Base-by-base conservation (phyloP, 2,329 filamentous ascomycete genomes). In the Lasiodiplodia theobromae region DNA sequence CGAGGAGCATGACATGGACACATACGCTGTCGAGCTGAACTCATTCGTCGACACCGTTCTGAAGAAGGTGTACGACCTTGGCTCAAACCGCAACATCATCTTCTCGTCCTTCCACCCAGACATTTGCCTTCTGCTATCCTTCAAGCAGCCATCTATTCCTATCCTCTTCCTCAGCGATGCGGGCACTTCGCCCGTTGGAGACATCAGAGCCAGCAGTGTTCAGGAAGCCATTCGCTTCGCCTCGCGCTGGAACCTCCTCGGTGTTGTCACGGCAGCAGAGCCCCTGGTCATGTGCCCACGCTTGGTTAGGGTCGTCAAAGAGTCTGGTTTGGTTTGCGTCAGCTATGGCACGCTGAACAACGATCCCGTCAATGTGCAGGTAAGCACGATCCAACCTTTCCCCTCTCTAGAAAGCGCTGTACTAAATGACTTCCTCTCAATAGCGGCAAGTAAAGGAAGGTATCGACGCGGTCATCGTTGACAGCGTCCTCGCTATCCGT, bases 91-190 rank as follows among this genome's bases (percentile, higher is more conserved):
- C n/a, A 94, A 97, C 82, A 91, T 99, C 79, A 93, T 99, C 72
- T 98, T 99, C 82, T 97, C 93, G 71, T 96, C 92, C 62, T 99
- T 99, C 83, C 97, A 98, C 80, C 96, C 96, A 0, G 96, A 99
- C 75, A 94, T 99, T 56, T 99, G 96, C 78, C 87, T 99, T 16
- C 89, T 97, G 72, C 84, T 98, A 51, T 96, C 92, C 67, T 97
- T 97, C 86, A 99, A 99, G 83, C 96, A 99, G 82, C 95, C 95
- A 1, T 96, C 92, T 54, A 97, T 97, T 68, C 96, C 96, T 0
- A 94, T 99, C 69, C 84, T 99, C 71, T 99, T 99, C 82, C 86
- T 99, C 51, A 96, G 92, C 0, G 96, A 99, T 74, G 93, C 94
- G 0, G 96, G 95, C 0, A 90, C 89, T n/a, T 87, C 83, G 21